Conservation (phyloP, 2,329 filamentous ascomycete species). For the Botrytis tulipae region DNA sequence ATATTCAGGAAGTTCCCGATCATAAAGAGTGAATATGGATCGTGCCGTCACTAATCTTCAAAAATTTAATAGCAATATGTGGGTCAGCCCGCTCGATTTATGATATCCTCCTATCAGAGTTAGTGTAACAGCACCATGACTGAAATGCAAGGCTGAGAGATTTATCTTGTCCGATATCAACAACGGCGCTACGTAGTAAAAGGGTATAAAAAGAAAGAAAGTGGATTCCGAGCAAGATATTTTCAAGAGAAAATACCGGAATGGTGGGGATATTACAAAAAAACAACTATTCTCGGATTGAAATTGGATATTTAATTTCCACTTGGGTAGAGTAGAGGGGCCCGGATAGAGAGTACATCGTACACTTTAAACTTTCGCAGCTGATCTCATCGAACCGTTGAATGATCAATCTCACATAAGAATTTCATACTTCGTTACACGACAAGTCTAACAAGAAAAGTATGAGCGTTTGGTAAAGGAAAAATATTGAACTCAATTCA, state of each 20-base stretch:
- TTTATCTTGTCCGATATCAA: constrained; percentile 10
- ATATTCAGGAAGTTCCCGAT: constrained; percentile 1
- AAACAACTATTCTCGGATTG: background rate
- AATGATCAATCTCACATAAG: constrained; percentile 12
- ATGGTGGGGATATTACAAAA: background rate
- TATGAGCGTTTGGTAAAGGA: background rate
- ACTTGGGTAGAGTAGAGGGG: background rate
- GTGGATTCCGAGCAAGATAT: background rate
- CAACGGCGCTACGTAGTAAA: background rate
- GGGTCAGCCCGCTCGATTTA: background rate
- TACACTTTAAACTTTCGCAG: background rate
- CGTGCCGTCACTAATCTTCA: background rate
- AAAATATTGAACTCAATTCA: background rate
- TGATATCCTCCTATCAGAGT: constrained; percentile 9
- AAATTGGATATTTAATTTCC: background rate
- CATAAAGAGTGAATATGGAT: background rate
- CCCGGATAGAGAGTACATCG: background rate
- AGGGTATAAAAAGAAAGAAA: constrained; percentile 1
- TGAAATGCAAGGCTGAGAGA: constrained; percentile 20
- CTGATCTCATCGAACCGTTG: background rate
- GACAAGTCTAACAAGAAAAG: background rate
- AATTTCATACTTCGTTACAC: background rate
- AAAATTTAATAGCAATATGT: constrained; percentile 4
- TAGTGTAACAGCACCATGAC: background rate
- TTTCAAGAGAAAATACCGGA: constrained; percentile 5